These are phyloP conservation scores for Medicago lupulina DNA, from an alignment of 306 rosid genomes.

Conservation along the genomic window DNA sequence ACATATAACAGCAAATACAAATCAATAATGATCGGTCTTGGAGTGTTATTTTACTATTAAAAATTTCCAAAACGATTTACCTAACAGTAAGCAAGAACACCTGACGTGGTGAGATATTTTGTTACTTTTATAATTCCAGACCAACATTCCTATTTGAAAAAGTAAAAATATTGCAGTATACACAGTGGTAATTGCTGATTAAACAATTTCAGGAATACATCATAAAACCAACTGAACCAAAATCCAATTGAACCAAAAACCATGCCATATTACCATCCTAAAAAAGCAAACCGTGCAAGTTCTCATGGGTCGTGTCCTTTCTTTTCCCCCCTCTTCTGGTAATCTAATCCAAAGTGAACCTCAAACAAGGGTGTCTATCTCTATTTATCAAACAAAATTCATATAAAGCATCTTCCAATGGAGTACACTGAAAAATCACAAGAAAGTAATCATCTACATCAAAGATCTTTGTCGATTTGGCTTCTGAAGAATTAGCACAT, in stretches of 20 bases:
- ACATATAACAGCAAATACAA: no score
- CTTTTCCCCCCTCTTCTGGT: conserved; percentile 23
- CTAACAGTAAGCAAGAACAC: conserved; percentile 17
- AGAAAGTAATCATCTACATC: conserved; percentile 45
- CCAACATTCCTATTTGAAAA: conserved; percentile 24
- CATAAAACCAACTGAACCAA: conserved; percentile 34
- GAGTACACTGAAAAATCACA: conserved; percentile 36
- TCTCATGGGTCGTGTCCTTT: background rate
- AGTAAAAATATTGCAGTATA: conserved; percentile 20
- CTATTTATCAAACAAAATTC: conserved; percentile 39
- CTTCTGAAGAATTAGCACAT: conserved; percentile 46
- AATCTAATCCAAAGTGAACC: conserved; percentile 36
- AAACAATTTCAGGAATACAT: conserved; percentile 28
- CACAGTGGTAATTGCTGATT: background rate
- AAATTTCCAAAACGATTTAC: no score
- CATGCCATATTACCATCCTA: conserved; percentile 38
- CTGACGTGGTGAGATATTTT: conserved; percentile 4
- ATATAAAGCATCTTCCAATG: conserved; percentile 32
- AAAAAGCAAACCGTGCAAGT: conserved; percentile 33
- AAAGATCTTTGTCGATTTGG: conserved; percentile 47
- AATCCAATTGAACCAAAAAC: conserved; percentile 28
- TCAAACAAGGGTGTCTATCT: conserved; percentile 44
- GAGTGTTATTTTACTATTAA: no score
- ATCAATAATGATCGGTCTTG: no score
- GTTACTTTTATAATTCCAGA: conserved; percentile 12